These are phyloP conservation scores for Butyriboletus loyo DNA, from an alignment of 768 basidiomycete species.

Conservation along the genomic window DNA sequence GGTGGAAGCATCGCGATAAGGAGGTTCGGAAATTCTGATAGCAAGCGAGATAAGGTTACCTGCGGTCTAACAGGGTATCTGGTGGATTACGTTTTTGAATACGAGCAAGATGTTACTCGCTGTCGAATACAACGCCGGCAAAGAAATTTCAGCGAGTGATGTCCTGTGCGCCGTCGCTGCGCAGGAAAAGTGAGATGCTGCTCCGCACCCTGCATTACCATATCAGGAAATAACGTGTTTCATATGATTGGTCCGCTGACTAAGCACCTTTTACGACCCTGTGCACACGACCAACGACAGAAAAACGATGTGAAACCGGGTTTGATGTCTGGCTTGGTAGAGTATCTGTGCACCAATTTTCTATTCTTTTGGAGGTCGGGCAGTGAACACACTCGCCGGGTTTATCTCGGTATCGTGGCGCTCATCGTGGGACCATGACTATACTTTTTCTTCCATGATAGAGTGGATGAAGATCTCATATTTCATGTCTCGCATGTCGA, in stretches of 20 bases:
- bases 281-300: constrained; percentile 16
- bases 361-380: too few relatives aligned
- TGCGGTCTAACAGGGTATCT: constrained; percentile 28
- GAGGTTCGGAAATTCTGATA: constrained; percentile 24
- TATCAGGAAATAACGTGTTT: constrained; percentile 15
- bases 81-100: not conserved
- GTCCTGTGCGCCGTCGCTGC: constrained; percentile 5
- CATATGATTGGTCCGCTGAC: constrained; percentile 34
- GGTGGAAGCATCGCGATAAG: constrained; percentile 29
- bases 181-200: constrained; percentile 2
- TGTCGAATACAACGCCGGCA: not conserved
- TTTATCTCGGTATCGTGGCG: too few relatives aligned
- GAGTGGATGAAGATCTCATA: too few relatives aligned
- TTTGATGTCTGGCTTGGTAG: too few relatives aligned
- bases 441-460: too few relatives aligned
- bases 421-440: too few relatives aligned
- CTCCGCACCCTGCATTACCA: constrained; percentile 1
- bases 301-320: too few relatives aligned
- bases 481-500: too few relatives aligned
- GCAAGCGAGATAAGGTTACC: constrained; percentile 27
- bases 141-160: not conserved
- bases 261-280: constrained; percentile 9
- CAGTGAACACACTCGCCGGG: too few relatives aligned
- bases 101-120: not conserved
- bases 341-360: too few relatives aligned